A percentile compares a stretch with the other conserved stretches of the same genome.
These are phyloP conservation scores for Syncephalastrum monosporum DNA, from an alignment of 371 early-diverging fungal species.

Conservation along the genomic window DNA sequence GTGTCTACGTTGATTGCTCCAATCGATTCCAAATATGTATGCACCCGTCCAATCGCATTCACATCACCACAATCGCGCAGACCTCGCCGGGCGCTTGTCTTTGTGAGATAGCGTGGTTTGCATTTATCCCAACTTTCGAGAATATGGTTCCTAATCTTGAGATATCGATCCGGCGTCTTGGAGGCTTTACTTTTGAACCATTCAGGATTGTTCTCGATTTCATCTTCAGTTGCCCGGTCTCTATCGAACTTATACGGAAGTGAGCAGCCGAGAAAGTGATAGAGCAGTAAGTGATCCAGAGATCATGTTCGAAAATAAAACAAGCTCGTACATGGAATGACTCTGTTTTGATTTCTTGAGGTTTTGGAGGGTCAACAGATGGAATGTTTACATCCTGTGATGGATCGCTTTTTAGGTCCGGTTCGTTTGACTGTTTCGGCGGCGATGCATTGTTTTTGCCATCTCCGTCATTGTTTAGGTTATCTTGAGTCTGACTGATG, in stretches of 20 bases:
- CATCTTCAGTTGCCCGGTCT: conserved; percentile 52
- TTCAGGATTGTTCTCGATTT: conserved; percentile 65
- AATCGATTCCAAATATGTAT: conserved; percentile 77
- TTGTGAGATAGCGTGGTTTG: conserved; percentile 73
- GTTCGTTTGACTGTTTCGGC: too few relatives aligned
- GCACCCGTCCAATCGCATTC: conserved; percentile 89
- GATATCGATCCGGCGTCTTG: conserved; percentile 89
- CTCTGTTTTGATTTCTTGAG: neutral
- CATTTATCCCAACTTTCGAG: conserved; percentile 68
- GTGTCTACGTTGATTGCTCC: conserved; percentile 77
- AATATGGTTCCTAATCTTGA: conserved; percentile 84
- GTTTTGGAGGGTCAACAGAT: neutral
- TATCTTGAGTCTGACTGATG: too few relatives aligned
- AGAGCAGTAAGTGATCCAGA: neutral
- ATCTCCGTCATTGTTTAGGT: too few relatives aligned
- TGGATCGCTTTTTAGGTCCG: too few relatives aligned
- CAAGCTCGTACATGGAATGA: too few relatives aligned
- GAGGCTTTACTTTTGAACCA: conserved; percentile 71
- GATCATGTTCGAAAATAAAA: neutral
- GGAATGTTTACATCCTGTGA: neutral
- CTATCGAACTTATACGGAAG: conserved; percentile 19
- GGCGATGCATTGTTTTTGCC: too few relatives aligned
- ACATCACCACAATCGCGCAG: conserved; percentile 81
- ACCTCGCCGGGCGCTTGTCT: conserved; percentile 51
- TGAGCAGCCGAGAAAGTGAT: neutral